Percentiles rank a stretch among this genome's conserved stretches.
Conservation (phyloP, 768 basidiomycete genomes). For the Macrolepiota albuminosa region DNA sequence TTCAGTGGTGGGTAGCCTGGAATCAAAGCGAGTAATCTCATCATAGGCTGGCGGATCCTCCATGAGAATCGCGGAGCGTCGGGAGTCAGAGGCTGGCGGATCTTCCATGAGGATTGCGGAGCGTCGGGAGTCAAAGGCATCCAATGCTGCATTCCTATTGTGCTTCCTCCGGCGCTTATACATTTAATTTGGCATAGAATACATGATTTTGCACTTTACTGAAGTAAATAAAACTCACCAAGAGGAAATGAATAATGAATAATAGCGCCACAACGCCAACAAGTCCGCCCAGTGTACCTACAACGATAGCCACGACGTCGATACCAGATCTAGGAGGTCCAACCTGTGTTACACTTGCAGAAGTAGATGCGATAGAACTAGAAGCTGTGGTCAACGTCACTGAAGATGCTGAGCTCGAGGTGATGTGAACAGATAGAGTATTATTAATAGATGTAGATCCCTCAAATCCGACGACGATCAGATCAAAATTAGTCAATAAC, state of each 20-base stretch:
- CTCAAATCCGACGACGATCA: not conserved
- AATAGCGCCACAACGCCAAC: constrained; percentile 34
- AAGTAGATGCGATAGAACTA: constrained; percentile 5
- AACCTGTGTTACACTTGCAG: constrained; percentile 13
- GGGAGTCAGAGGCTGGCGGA: constrained; percentile 48
- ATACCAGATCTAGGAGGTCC: constrained; percentile 6
- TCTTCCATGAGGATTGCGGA: constrained; percentile 59
- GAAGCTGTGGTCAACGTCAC: not conserved
- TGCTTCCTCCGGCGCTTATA: constrained; percentile 36
- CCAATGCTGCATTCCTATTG: constrained; percentile 37
- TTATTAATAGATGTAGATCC: not conserved
- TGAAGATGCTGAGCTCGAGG: not conserved
- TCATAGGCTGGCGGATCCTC: constrained; percentile 44
- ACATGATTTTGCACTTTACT: not conserved
- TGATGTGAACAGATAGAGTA: not conserved
- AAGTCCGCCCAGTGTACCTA: constrained; percentile 43
- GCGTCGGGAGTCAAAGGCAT: constrained; percentile 53
- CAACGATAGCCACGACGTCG: constrained; percentile 27
- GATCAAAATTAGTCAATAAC: not conserved
- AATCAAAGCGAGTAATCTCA: constrained; percentile 39
- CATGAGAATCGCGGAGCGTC: constrained; percentile 54
- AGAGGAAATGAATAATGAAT: constrained; percentile 39
- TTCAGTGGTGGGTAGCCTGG: constrained; percentile 46
- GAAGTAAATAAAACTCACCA: constrained; percentile 28
- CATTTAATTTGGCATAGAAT: constrained; percentile 1